Evolutionary conservation across 805 yeast species (phyloP), one percentile per base, ranked within the genome.

Genomic region (Candida nonsorbophila): DNA sequence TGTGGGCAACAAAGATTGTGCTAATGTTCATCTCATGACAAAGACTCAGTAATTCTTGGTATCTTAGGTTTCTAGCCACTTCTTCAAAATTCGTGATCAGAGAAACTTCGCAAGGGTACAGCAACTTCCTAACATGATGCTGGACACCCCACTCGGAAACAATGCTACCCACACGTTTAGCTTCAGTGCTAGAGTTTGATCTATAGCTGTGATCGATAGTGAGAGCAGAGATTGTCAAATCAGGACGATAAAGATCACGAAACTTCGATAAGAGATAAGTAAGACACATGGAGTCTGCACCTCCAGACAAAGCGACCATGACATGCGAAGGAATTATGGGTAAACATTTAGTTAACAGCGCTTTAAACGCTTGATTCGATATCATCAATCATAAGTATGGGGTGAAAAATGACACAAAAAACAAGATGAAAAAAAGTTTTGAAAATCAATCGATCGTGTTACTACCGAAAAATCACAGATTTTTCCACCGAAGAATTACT

Each of bases 221-320:
- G 20, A 80, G 59, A 3, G 86, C 84, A 29, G 53, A 51, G 1
- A 77, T 49, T 14, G 53, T 30, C 12, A 72, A 38, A 1, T 41
- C 34, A 2, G 56, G 45, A 5, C 52, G 43, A 26, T 55, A 29
- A 3, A 29, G 33, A 7, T 61, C 34, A 18, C 46, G 53, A 40
- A 58, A 69, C 15, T 55, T 49, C 1, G 58, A 36, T 4, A 79
- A 49, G 12, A 81, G 55, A 38, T 68, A 67, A 0, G 82, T 63
- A 24, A 84, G 49, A 9, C 83, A 77, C 76, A 83, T 77, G 1
- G 92, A 83, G 47, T 84, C 94, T 0, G 79, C 86, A 1, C 94
- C 94, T 1, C 94, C 94, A 10, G 86, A 77, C 1, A 84, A 67
- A 0, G 87, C 86, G 11, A 84, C 51, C 4, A 64, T 73, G 0